These are phyloP conservation scores for Aciculosporium take DNA, from an alignment of 2,329 filamentous ascomycete species.

Conservation along the genomic window DNA sequence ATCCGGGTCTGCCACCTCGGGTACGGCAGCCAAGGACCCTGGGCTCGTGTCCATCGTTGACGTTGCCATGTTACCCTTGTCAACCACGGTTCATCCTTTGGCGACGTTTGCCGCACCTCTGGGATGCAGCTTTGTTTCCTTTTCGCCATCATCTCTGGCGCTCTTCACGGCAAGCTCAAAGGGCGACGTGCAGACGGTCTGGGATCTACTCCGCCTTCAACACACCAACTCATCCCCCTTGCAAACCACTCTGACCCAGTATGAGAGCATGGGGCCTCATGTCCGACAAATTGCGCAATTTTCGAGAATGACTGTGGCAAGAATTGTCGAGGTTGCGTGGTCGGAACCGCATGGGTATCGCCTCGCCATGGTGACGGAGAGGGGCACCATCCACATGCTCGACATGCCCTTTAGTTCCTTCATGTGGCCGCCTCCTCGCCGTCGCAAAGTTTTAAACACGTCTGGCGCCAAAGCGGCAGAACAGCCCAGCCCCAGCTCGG, in stretches of 20 bases:
- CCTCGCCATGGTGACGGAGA: slow-evolving; percentile 79
- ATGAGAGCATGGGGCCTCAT: slow-evolving; percentile 33
- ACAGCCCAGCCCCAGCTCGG: slow-evolving; percentile 30
- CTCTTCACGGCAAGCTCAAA: slow-evolving; percentile 71
- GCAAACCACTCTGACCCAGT: slow-evolving; percentile 33
- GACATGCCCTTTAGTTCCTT: slow-evolving; percentile 73
- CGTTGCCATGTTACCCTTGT: slow-evolving; percentile 42
- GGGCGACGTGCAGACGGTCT: slow-evolving; percentile 70
- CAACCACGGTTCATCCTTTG: slow-evolving; percentile 43
- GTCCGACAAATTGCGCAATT: slow-evolving; percentile 82
- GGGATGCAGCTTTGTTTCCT: slow-evolving; percentile 69
- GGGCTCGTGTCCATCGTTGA: slow-evolving; percentile 65
- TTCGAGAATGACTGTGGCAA: slow-evolving; percentile 79
- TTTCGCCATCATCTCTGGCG: slow-evolving; percentile 58
- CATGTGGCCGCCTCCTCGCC: slow-evolving; percentile 67
- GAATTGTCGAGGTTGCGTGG: slow-evolving; percentile 85
- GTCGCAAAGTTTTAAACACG: slow-evolving; percentile 30
- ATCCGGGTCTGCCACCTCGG: slow-evolving; percentile 39
- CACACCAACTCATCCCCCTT: slow-evolving; percentile 47
- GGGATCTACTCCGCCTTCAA: slow-evolving; percentile 59
- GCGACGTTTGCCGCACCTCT: slow-evolving; percentile 57
- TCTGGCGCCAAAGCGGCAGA: slow-evolving; percentile 34
- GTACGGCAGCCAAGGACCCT: slow-evolving; percentile 46
- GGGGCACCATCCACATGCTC: slow-evolving; percentile 87
- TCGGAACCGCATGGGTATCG: slow-evolving; percentile 66